Percentiles rank a stretch among this genome's conserved stretches.
Evolutionary conservation across 179 eudicot genomes (phyloP).

Genomic region (Spergularia azorica): DNA sequence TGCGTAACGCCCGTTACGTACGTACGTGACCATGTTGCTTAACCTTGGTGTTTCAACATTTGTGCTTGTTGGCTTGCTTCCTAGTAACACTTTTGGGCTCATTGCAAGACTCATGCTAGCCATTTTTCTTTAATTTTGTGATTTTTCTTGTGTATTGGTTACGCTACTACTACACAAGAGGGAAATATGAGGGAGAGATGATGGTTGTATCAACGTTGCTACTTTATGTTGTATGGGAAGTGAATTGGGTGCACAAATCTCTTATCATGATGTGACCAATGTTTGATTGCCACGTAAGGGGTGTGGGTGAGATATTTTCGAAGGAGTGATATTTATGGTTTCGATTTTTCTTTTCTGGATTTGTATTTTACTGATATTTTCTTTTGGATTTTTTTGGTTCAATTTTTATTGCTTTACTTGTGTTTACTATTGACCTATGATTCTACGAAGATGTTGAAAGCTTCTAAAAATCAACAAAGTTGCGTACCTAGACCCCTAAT

Average conservation of each 20-base stretch:
- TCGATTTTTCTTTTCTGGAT: background rate
- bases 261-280: constrained; percentile 60
- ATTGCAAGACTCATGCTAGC: constrained; percentile 32
- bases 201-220: constrained; percentile 10
- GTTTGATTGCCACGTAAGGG: constrained; percentile 35
- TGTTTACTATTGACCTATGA: background rate
- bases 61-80: constrained; percentile 15
- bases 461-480: no score
- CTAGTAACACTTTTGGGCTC: constrained; percentile 26
- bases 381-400: no score
- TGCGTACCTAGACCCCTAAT: no score
- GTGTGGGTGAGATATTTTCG: constrained; percentile 16
- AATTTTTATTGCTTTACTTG: background rate
- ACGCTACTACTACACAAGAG: background rate
- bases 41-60: constrained; percentile 36
- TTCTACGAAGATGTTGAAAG: background rate
- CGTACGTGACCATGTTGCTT: constrained; percentile 35
- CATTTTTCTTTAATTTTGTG: constrained; percentile 15
- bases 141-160: background rate
- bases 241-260: constrained; percentile 41
- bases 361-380: background rate
- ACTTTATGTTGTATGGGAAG: constrained; percentile 15
- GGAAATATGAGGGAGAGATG: background rate
- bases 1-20: constrained; percentile 17
- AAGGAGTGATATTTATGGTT: background rate